Evolutionary conservation across 306 rosid species (phyloP).

Genomic region (Potentilla sterilis): DNA sequence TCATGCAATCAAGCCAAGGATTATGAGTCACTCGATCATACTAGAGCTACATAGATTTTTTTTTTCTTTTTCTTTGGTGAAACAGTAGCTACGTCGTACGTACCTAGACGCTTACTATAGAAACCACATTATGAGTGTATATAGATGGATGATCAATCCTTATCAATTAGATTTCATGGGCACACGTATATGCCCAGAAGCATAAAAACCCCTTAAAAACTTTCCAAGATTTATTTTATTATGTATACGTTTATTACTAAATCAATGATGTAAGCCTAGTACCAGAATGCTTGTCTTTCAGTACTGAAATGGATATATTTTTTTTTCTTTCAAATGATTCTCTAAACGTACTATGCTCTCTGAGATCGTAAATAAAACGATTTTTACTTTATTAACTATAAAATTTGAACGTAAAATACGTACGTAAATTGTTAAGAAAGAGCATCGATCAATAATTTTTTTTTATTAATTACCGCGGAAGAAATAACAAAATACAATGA

Average conservation of each 20-base stretch:
- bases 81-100: background rate
- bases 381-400: too few species aligned
- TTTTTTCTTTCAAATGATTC: background rate
- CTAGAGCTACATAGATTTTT: background rate
- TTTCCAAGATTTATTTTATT: background rate
- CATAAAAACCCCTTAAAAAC: background rate
- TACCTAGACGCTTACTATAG: conserved; percentile 32
- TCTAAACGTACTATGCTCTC: background rate
- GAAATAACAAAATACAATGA: too few species aligned
- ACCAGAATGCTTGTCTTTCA: background rate
- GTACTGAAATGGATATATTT: background rate
- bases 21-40: background rate
- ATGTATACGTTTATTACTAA: background rate
- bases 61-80: background rate
- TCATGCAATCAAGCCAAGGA: background rate
- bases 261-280: background rate
- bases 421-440: too few species aligned
- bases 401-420: too few species aligned
- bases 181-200: background rate
- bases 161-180: conserved; percentile 16
- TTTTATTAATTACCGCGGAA: too few species aligned
- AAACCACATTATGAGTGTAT: background rate
- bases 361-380: too few species aligned
- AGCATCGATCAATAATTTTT: too few species aligned
- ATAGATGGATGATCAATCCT: conserved; percentile 28